Evolutionary conservation across 2,329 filamentous ascomycete species (phyloP), one percentile per base, ranked within the genome.

Genomic region (Diaporthe caulivora): DNA sequence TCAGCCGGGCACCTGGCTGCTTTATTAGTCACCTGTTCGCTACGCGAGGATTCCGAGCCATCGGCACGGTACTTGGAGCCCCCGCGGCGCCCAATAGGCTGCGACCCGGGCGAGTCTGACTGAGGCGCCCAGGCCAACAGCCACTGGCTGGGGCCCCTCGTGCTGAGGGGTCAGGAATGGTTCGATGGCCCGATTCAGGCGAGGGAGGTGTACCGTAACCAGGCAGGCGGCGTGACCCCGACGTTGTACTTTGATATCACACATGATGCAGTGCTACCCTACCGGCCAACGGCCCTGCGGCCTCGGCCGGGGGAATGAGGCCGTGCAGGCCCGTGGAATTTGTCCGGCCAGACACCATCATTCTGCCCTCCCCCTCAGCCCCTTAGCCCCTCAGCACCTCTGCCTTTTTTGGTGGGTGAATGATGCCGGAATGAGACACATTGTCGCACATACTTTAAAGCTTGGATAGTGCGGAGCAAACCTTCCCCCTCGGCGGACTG

Each of bases 221-320:
- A 49, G 40, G 60, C 49, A 70, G 55, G 42, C 68, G 54, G 68
- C 68, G 42, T 60, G 42, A 70, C 68, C 55, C 54, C 57, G 57
- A 58, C 55, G 68, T 70, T 49, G 68, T 70, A 70, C 60, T 65
- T 68, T 49, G 51, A 44, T 42, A 72, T n/a, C 70, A 29, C 60
- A 57, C 70, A 68, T 68, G 70, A 65, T 58, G 70, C 60, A 72
- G 58, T 72, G 53, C 24, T 24, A 72, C 70, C 42, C 58, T 72
- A 47, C 49, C 21, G 24, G 31, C 51, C 58, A 72, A 68, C 60
- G 37, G 58, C 60, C 70, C 53, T 71, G 65, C 65, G 51, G 65
- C 47, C 31, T 68, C 60, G 34, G 51, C 57, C 40, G 49, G 40
- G 51, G 42, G 67, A 15, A n/a, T 34, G 71, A 69, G 64, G 49